Evolutionary conservation across 179 eudicot species (phyloP).

Genomic region (Beta corolliflora): DNA sequence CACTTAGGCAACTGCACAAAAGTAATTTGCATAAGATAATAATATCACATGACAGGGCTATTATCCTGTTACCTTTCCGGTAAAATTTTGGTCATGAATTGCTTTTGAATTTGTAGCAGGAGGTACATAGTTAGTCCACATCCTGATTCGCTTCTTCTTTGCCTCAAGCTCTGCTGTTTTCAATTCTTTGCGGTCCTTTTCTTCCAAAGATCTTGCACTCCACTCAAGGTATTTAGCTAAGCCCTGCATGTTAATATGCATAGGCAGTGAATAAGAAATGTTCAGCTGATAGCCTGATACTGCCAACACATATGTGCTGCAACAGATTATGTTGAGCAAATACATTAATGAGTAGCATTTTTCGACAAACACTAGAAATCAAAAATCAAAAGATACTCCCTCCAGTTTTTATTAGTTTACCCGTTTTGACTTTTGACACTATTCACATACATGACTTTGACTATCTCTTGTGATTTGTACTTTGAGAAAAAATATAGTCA

Average conservation of each 20-base stretch:
- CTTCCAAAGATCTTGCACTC: conserved; percentile 89
- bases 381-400: neutral
- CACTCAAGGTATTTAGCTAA: conserved; percentile 94
- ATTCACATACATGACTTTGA: no score
- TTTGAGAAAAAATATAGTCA: no score
- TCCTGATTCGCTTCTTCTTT: conserved; percentile 68
- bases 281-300: no score
- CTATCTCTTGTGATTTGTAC: no score
- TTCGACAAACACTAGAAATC: neutral
- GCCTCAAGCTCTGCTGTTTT: conserved; percentile 89
- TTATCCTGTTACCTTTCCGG: conserved; percentile 69
- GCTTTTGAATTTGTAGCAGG: conserved; percentile 88
- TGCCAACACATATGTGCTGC: neutral
- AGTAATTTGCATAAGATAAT: conserved; percentile 6
- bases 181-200: conserved; percentile 59
- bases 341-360: neutral
- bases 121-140: conserved; percentile 87
- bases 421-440: no score
- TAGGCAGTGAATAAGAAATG: neutral
- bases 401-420: no score
- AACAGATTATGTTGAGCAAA: neutral
- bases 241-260: conserved; percentile 52
- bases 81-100: conserved; percentile 88
- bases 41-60: neutral
- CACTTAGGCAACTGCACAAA: neutral